Evolutionary conservation across 768 basidiomycete genomes (phyloP).

Genomic region (Steccherinum ochraceum): DNA sequence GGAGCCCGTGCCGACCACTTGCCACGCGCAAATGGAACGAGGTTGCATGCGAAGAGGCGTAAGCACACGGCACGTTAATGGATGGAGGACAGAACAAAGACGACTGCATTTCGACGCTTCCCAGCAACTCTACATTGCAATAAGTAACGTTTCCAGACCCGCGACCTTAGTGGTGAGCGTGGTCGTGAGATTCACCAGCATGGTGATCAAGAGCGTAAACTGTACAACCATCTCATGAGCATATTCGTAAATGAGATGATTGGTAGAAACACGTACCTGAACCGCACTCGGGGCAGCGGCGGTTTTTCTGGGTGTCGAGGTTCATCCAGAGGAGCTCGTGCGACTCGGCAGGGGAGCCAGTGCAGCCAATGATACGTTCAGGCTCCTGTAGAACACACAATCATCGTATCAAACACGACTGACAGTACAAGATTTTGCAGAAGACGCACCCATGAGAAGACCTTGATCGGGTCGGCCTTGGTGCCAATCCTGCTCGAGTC

Average conservation of each 20-base stretch:
- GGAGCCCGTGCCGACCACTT: no score
- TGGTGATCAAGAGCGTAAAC: background rate
- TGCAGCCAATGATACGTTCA: slow-evolving; percentile 88
- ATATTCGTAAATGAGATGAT: background rate
- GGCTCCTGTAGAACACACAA: slow-evolving; percentile 46
- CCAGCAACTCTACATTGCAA: background rate
- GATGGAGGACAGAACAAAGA: no score
- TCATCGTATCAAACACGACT: slow-evolving; percentile 1
- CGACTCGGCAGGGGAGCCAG: slow-evolving; percentile 90
- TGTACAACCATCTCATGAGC: background rate
- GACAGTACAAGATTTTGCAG: background rate
- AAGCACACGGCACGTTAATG: no score
- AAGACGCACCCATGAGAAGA: slow-evolving; percentile 75
- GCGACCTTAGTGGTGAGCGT: background rate
- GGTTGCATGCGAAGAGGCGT: no score
- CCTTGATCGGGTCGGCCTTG: slow-evolving; percentile 76
- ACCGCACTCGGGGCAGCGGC: slow-evolving; percentile 91
- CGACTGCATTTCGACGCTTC: background rate
- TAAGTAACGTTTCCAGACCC: background rate
- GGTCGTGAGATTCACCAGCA: background rate
- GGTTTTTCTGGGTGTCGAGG: slow-evolving; percentile 54
- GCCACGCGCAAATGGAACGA: no score
- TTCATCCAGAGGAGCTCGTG: slow-evolving; percentile 90
- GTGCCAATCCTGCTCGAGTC: slow-evolving; percentile 86
- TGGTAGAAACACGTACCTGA: slow-evolving; percentile 54